Evolutionary conservation across 352 stramenopile species (phyloP), one percentile per base, ranked within the genome.

Genomic region (Globisporangium mamillatum): DNA sequence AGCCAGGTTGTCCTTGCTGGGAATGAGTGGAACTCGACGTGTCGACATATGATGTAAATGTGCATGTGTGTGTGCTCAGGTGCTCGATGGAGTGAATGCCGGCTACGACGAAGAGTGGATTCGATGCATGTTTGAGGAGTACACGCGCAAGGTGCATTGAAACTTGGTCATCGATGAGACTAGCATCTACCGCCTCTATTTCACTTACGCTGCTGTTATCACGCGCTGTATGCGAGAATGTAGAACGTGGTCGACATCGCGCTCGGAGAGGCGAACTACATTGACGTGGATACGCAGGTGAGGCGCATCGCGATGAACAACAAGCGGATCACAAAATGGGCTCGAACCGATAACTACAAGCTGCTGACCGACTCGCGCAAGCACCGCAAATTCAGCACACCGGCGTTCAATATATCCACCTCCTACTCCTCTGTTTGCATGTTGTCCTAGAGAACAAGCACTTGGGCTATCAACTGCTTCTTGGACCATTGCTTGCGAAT

Each of bases 351-450:
- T 63, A 95, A 85, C 78, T 96, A 95, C 86, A 92, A 93, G 67
- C 59, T 72, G 14, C 92, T 93, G 62, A 86, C 80, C 64, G 84
- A 93, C 56, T 77, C 78, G 27, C 80, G 75, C 34, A 73, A 86
- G 36, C 74, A 77, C 1, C 63, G 70, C 44, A 73, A 77, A 64
- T 81, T 84, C 34, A 67, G 80, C 62, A 86, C 87, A 0, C 73
- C 78, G n/a, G 89, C 89, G 27, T 96, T 96, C 59, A 81, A 94
- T 84, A 95, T 93, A 94, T 93, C 84, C 86, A 81, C 64, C 66
- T 71, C 75, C 73, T 62, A 62, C 55, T 69, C 75, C 52, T 68
- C 74, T 68, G 36, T 80, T 22, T 91, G 77, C 70, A 69, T 73
- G 57, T 41, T 85, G 8, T 90, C 73, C 8, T 89, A 38, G 68